Evolutionary conservation across 768 basidiomycete species (phyloP), one percentile per base, ranked within the genome.

Genomic region (Stropharia rugosoannulata): DNA sequence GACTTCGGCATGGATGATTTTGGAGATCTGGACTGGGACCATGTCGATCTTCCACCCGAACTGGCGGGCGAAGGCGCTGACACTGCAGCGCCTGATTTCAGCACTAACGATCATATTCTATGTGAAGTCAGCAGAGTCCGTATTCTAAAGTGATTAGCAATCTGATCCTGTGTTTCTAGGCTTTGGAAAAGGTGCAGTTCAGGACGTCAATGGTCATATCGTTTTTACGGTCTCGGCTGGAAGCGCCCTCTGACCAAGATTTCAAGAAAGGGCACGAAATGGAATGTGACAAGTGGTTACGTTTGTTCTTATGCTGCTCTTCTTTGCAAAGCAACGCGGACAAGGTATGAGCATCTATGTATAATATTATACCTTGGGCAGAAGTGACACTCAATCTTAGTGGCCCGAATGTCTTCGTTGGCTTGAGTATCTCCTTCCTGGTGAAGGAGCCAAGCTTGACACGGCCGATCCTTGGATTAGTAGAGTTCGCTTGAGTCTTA

Each of bases 221-320:
- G n/a, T 39, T 42, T 9, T 19, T 54, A 7, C 16, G 36, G 11
- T 43, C 37, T 22, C 16, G 35, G 27, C 44, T 46, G 40, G 25
- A 32, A 25, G 47, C 19, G 27, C 48, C 36, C 12, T 6, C n/a
- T 41, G 59, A 49, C 51, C 46, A 53, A 49, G 50, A 55, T 36
- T 38, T 25, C 36, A 51, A 9, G 38, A 54, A 53, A 49, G 15
- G 15, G 27, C 38, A 29, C 47, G 37, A 56, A 49, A 57, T 57
- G 27, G 78, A 80, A 48, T 77, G 83, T 25, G 82, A 83, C 61
- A 64, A 68, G 25, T 82, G 90, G 76, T 75, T 90, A 32, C 80
- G 83, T 52, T 87, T 85, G 61, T 94, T 90, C 89, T 75, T 89
- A 6, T 82, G 85, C 4, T 91, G 87, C 60, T 84, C 82, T 1